Evolutionary conservation across 2,329 filamentous ascomycete species (phyloP), one percentile per base, ranked within the genome.

Genomic region (Colletotrichum truncatum): DNA sequence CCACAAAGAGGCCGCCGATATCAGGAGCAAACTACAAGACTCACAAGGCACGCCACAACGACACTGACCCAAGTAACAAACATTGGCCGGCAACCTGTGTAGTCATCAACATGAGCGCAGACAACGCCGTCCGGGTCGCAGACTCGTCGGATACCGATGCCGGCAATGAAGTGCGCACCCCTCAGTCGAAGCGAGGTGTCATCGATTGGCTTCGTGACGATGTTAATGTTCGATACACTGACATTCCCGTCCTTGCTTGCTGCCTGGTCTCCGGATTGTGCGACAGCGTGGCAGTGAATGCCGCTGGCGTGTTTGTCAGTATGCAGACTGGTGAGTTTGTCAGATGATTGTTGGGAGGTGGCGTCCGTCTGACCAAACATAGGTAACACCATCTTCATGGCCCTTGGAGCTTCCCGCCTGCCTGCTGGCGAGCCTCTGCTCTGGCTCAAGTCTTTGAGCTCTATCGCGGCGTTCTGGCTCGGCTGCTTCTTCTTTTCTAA

Each of bases 371-470:
- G 6, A 64, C 21, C 34, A 9, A 14, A 11, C 5, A 7, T 39
- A 77, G 87, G 87, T 38, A 90, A 90, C 75, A 89, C 87, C 9
- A 84, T 90, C 70, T 89, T 89, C 75, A 80, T 90, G 38, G 87
- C 85, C 16, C 84, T 90, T 21, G 87, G 86, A 59, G 83, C 85
- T 11, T 82, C 86, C 3, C 75, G 76, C 28, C 84, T 87, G 48
- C 86, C 84, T 3, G 73, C 78, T 18, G 78, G 77, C 63, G 77
- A 85, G 63, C 84, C 84, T 4, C 79, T 79, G 58, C 85, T 83
- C 58, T 87, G 83, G 85, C 76, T 84, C 54, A 84, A 81, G 63
- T 84, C 84, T 3, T 77, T 85, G 18, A 76, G 81, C 66, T 88
- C 87, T 56, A 85, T 88, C 67, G 74, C 71, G 61, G 79, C 81